These are phyloP conservation scores for Aspergillus floridensis DNA, from an alignment of 2,329 filamentous ascomycete genomes.

Conservation along the genomic window DNA sequence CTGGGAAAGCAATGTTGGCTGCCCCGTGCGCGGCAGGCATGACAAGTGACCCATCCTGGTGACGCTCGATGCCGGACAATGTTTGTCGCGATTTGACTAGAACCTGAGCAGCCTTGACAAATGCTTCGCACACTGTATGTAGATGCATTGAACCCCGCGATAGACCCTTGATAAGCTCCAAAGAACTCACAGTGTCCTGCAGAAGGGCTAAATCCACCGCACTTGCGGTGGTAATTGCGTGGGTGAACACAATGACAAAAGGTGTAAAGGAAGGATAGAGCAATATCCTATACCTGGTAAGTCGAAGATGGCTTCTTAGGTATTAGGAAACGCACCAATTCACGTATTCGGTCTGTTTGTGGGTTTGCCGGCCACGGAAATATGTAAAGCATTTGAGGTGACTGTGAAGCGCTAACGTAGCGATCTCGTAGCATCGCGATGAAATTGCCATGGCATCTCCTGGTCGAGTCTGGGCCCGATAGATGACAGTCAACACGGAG, in stretches of 20 bases:
- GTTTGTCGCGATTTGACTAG: slow-evolving; percentile 24
- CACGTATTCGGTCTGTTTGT: slow-evolving; percentile 30
- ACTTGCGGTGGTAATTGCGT: slow-evolving; percentile 26
- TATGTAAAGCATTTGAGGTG: slow-evolving; percentile 27
- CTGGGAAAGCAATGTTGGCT: slow-evolving; percentile 22
- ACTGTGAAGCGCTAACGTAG: slow-evolving; percentile 24
- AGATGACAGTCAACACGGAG: slow-evolving; percentile 25
- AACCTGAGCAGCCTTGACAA: slow-evolving; percentile 24
- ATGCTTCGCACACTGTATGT: slow-evolving; percentile 23
- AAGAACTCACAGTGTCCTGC: slow-evolving; percentile 22
- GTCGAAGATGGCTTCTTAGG: background rate
- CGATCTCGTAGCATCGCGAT: slow-evolving; percentile 26
- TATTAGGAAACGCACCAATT: slow-evolving; percentile 18
- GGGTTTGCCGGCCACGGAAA: slow-evolving; percentile 24
- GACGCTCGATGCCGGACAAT: slow-evolving; percentile 21
- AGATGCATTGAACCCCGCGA: slow-evolving; percentile 23
- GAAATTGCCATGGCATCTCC: slow-evolving; percentile 25
- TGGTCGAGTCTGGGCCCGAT: slow-evolving; percentile 24
- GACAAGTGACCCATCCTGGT: slow-evolving; percentile 24
- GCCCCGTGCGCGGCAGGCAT: slow-evolving; percentile 17
- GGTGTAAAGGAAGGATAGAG: slow-evolving; percentile 29
- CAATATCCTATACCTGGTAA: slow-evolving; percentile 18
- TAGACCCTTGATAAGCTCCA: slow-evolving; percentile 21
- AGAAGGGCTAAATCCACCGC: slow-evolving; percentile 21
- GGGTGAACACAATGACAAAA: slow-evolving; percentile 29